A percentile compares a stretch with the other conserved stretches of the same genome.
Conservation (phyloP, 1,139 yeast species). For the Suhomyces bolitotheri region DNA sequence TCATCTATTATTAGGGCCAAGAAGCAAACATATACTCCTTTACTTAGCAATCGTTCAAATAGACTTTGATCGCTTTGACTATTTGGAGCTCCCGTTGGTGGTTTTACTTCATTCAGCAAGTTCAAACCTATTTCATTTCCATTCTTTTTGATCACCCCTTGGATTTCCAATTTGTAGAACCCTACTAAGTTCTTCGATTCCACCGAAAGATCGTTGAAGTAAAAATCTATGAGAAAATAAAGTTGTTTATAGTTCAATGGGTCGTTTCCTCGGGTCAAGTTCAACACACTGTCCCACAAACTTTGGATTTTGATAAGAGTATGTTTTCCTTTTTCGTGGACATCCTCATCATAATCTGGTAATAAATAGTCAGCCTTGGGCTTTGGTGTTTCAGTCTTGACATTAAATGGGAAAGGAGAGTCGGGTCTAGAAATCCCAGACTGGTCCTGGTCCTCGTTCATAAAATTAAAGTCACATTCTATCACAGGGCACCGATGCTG, state of each 20-base stretch:
- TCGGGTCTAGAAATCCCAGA: constrained; percentile 6
- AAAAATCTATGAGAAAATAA: constrained; percentile 34
- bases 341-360: constrained; percentile 8
- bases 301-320: constrained; percentile 21
- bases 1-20: constrained; percentile 37
- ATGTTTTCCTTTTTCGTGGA: constrained; percentile 9
- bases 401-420: constrained; percentile 8
- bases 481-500: constrained; percentile 40
- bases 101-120: constrained; percentile 7
- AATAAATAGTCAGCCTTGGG: not conserved
- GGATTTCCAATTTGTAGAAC: constrained; percentile 32
- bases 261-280: constrained; percentile 24
- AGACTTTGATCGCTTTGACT: constrained; percentile 17
- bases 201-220: constrained; percentile 24
- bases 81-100: constrained; percentile 1
- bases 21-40: constrained; percentile 35
- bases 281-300: constrained; percentile 31
- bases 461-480: constrained; percentile 42
- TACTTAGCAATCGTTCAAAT: constrained; percentile 19
- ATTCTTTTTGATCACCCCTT: constrained; percentile 19
- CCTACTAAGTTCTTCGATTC: constrained; percentile 27
- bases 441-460: constrained; percentile 27
- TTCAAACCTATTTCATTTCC: constrained; percentile 20
- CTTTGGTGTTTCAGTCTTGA: not conserved
- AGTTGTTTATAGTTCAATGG: constrained; percentile 32